Evolutionary conservation across 768 basidiomycete genomes (phyloP).

Genomic region (Pleurotus sapidus): DNA sequence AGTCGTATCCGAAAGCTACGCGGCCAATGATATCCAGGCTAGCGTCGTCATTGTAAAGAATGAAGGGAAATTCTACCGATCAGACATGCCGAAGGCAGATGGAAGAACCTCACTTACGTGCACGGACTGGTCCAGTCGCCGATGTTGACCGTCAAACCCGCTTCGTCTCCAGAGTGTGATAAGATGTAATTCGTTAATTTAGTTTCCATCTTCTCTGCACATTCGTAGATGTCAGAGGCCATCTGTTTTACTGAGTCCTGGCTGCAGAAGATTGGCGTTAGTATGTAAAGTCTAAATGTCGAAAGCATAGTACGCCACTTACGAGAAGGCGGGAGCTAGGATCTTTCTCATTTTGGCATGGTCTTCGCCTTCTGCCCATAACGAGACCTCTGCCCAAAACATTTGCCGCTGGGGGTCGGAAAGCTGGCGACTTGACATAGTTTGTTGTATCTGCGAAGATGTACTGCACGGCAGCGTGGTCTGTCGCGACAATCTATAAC

Average conservation of each 20-base stretch:
- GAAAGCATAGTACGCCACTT: conserved; percentile 11
- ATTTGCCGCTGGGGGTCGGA: conserved; percentile 29
- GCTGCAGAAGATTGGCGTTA: conserved; percentile 11
- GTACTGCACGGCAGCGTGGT: conserved; percentile 33
- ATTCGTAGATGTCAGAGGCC: conserved; percentile 29
- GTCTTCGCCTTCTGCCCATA: conserved; percentile 36
- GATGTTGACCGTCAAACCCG: conserved; percentile 16
- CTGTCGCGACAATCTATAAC: conserved; percentile 28
- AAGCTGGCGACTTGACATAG: conserved; percentile 29
- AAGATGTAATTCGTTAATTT: conserved; percentile 19
- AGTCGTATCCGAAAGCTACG: conserved; percentile 40
- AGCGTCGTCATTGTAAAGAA: neutral
- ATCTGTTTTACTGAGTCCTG: conserved; percentile 30
- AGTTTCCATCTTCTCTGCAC: conserved; percentile 20
- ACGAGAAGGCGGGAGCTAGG: conserved; percentile 33
- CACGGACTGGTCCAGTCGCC: conserved; percentile 17
- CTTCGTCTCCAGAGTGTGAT: conserved; percentile 9
- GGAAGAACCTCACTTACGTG: conserved; percentile 15
- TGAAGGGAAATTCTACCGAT: neutral
- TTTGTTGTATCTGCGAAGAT: conserved; percentile 32
- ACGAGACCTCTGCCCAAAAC: conserved; percentile 30
- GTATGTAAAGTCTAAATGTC: neutral
- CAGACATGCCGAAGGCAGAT: neutral
- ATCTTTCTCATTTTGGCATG: conserved; percentile 30
- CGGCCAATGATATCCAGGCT: conserved; percentile 28